Evolutionary conservation across 2,329 filamentous ascomycete species (phyloP).

Genomic region (Harringtonia aguacate): DNA sequence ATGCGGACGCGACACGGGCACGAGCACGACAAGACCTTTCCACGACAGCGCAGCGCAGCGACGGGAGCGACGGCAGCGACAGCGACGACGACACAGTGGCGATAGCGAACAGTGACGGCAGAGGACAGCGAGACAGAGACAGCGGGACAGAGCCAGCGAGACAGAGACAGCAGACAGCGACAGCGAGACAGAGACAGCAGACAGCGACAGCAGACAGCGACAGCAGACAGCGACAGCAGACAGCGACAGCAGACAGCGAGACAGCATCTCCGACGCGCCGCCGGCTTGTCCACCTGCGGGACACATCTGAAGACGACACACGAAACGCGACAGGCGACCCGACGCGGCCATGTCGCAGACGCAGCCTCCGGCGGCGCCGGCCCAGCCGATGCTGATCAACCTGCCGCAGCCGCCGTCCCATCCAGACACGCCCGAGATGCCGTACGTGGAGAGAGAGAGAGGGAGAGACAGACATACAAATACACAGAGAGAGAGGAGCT

Average conservation of each 20-base stretch:
- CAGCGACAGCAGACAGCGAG: neutral
- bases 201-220: too few species aligned
- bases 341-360: neutral
- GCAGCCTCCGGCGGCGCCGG: slow-evolving; percentile 7
- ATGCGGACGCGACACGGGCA: too few species aligned
- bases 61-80: too few species aligned
- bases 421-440: slow-evolving; percentile 79
- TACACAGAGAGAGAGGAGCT: neutral
- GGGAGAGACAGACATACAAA: neutral
- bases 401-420: slow-evolving; percentile 74
- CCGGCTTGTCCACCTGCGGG: neutral
- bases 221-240: neutral
- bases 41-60: too few species aligned
- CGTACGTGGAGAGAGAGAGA: slow-evolving; percentile 45
- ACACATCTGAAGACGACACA: neutral
- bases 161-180: too few species aligned
- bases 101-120: too few species aligned
- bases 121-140: too few species aligned
- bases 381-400: slow-evolving; percentile 64
- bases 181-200: too few species aligned
- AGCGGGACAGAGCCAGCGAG: too few species aligned
- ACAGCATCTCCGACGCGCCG: neutral
- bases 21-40: too few species aligned
- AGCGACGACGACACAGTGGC: too few species aligned
- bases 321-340: neutral